Evolutionary conservation across 768 basidiomycete genomes (phyloP).

Genomic region (Clitopilus hobsonii): DNA sequence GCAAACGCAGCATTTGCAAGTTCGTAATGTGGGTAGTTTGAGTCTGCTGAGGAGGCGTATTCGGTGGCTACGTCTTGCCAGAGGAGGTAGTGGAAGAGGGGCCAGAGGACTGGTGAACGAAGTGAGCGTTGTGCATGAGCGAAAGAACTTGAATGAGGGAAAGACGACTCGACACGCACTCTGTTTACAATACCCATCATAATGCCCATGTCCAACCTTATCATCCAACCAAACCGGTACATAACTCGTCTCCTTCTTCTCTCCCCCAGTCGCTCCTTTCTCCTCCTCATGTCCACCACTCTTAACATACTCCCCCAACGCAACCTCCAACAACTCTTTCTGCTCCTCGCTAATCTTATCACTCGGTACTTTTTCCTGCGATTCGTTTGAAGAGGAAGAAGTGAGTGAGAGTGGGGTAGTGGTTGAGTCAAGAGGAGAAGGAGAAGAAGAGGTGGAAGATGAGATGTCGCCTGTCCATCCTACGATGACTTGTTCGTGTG

Average conservation of each 20-base stretch:
- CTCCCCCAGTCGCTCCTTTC: constrained; percentile 13
- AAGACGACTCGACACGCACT: constrained; percentile 67
- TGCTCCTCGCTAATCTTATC: constrained; percentile 56
- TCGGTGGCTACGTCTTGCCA: constrained; percentile 96
- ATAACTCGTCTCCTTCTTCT: constrained; percentile 55
- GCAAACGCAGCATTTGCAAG: constrained; percentile 86
- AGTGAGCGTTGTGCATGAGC: not conserved
- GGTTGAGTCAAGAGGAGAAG: not conserved
- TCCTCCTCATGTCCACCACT: constrained; percentile 55
- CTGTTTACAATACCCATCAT: constrained; percentile 97
- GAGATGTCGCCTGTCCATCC: constrained; percentile 93
- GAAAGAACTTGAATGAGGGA: not conserved
- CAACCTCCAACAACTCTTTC: constrained; percentile 57
- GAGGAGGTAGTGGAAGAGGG: constrained; percentile 95
- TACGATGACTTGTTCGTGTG: constrained; percentile 87
- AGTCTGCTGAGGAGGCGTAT: constrained; percentile 73
- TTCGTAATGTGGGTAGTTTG: constrained; percentile 76
- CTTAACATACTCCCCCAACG: constrained; percentile 56
- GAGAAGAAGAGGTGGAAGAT: constrained; percentile 18
- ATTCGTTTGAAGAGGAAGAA: not conserved
- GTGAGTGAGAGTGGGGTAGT: too few relatives aligned
- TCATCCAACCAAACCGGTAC: constrained; percentile 92
- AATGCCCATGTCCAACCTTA: constrained; percentile 87
- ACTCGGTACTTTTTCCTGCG: constrained; percentile 37
- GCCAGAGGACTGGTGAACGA: constrained; percentile 77